phyloP scores from a whole-genome alignment of 2,329 filamentous ascomycete genomes.

The Arthrobotrys megalospora region DNA sequence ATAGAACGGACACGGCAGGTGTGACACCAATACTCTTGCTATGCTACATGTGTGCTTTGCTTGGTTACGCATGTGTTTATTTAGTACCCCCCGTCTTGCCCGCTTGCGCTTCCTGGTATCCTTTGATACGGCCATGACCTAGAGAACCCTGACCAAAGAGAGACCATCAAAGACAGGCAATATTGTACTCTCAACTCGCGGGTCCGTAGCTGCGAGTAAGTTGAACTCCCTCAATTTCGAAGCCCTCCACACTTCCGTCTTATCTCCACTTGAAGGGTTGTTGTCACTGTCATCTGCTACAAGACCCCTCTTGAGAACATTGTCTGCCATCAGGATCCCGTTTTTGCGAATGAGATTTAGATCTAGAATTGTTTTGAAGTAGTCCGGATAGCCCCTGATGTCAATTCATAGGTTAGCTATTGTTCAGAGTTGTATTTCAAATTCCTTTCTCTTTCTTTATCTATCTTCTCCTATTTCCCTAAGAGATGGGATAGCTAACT shows the following conservation, averaged over 20 bases:
- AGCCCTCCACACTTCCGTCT: constrained; percentile 58
- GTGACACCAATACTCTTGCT: too few relatives aligned
- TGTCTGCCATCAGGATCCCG: constrained; percentile 73
- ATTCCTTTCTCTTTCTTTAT: neutral
- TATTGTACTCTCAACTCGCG: constrained; percentile 67
- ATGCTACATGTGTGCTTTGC: too few relatives aligned
- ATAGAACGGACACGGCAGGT: too few relatives aligned
- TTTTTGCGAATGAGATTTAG: constrained; percentile 69
- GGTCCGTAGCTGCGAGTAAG: constrained; percentile 64
- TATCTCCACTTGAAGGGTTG: constrained; percentile 65
- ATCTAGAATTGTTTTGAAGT: constrained; percentile 59
- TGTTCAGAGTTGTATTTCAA: neutral
- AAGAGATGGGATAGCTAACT: constrained; percentile 26
- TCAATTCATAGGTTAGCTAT: constrained; percentile 47
- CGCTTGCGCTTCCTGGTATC: too few relatives aligned
- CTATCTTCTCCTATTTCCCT: constrained; percentile 61
- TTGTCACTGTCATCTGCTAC: constrained; percentile 68
- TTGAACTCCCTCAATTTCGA: constrained; percentile 66
- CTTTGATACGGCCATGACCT: too few relatives aligned
- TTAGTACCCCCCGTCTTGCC: neutral
- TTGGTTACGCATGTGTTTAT: too few relatives aligned
- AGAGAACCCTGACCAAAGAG: constrained; percentile 63
- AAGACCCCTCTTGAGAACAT: constrained; percentile 71
- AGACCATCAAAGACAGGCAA: constrained; percentile 68
- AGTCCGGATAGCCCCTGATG: constrained; percentile 57